phyloP scores from a whole-genome alignment of 176 grass and related monocot species.

The Chloris gayana region DNA sequence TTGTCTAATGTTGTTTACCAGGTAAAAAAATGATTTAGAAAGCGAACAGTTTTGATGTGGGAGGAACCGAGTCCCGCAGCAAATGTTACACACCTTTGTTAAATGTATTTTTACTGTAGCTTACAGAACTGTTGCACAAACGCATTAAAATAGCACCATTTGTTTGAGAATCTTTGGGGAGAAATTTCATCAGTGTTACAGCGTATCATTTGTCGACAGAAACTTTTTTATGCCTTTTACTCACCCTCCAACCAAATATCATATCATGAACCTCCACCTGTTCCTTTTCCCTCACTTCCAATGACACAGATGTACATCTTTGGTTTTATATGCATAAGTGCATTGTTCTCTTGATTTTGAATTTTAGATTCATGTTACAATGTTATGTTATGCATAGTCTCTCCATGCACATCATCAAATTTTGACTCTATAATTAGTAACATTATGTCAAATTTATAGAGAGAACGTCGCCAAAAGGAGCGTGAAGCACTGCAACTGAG shows the following conservation, averaged over 20 bases:
- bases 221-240: background rate
- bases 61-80: too few relatives aligned
- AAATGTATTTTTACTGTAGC: too few relatives aligned
- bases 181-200: background rate
- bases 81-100: too few relatives aligned
- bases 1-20: background rate
- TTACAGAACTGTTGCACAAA: background rate
- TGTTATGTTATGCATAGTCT: background rate
- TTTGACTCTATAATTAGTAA: background rate
- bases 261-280: background rate
- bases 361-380: background rate
- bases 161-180: background rate
- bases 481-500: slow-evolving; percentile 49
- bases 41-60: too few relatives aligned
- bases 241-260: background rate
- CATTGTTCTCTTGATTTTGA: background rate
- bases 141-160: background rate
- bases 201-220: background rate
- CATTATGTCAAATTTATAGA: slow-evolving; percentile 36
- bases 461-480: slow-evolving; percentile 56
- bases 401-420: background rate
- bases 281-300: background rate
- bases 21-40: too few relatives aligned
- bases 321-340: background rate
- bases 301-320: background rate